phyloP scores from a whole-genome alignment of 345 rosid genomes.

The Salix suchowensis region DNA sequence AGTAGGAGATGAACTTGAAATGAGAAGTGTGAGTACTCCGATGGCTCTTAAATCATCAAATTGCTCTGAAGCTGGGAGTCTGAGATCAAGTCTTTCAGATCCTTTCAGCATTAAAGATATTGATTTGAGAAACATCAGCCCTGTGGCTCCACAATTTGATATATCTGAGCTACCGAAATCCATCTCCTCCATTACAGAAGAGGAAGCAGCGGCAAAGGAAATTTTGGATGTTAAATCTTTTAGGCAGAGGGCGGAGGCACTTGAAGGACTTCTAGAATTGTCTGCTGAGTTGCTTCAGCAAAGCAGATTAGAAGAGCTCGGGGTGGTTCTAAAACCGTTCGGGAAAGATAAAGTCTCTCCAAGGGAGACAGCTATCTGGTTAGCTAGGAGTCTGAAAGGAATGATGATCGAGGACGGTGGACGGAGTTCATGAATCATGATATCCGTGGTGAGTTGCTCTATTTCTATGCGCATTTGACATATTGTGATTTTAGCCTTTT shows the following conservation, averaged over 20 bases:
- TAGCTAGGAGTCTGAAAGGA: constrained; percentile 90
- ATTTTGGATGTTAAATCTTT: constrained; percentile 73
- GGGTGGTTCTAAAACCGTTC: constrained; percentile 87
- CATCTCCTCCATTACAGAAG: constrained; percentile 37
- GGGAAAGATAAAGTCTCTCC: constrained; percentile 96
- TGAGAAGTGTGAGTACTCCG: constrained; percentile 36
- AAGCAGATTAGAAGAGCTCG: constrained; percentile 82
- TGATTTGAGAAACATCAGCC: constrained; percentile 31
- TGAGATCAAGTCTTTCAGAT: constrained; percentile 41
- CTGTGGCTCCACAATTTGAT: constrained; percentile 36
- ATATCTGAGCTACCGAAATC: constrained; percentile 37
- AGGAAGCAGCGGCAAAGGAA: constrained; percentile 62
- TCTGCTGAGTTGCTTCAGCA: constrained; percentile 90
- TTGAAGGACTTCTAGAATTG: constrained; percentile 87
- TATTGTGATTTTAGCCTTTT: constrained; percentile 8
- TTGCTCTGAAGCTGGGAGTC: constrained; percentile 37
- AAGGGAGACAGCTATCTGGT: constrained; percentile 98
- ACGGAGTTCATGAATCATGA: constrained; percentile 39
- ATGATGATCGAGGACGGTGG: constrained; percentile 83
- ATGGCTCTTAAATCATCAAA: constrained; percentile 34
- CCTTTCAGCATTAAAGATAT: constrained; percentile 38
- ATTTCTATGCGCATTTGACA: background rate
- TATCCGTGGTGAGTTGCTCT: constrained; percentile 28
- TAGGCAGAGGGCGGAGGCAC: constrained; percentile 97
- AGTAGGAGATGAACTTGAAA: constrained; percentile 65